phyloP scores from a whole-genome alignment of 148 eudicot genomes.

The Vaccinium macrocarpon region DNA sequence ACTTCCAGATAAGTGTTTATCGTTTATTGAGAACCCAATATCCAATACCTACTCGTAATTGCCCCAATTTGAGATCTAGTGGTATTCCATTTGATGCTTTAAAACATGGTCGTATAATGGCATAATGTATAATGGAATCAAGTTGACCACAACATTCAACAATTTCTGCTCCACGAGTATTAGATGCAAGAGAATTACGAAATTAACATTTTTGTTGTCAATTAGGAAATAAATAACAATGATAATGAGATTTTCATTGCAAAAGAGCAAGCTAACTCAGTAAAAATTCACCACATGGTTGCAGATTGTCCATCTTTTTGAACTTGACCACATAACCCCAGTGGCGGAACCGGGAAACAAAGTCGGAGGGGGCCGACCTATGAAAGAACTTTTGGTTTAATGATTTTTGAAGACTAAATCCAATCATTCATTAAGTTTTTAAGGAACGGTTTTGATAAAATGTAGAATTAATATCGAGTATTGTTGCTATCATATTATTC shows the following conservation, averaged over 20 bases:
- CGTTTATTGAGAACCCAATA: neutral
- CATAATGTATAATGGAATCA: neutral
- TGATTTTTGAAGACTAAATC: too few species aligned
- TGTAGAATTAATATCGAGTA: too few species aligned
- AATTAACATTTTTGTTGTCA: neutral
- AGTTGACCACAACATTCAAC: too few species aligned
- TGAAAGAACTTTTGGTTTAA: too few species aligned
- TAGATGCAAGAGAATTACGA: neutral
- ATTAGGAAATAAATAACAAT: neutral
- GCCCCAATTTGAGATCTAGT: slow-evolving; percentile 1
- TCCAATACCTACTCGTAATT: neutral
- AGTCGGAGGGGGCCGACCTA: too few species aligned
- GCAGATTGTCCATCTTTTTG: neutral
- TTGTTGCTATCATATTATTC: too few species aligned
- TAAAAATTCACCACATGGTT: neutral
- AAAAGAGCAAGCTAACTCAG: neutral
- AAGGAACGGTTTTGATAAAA: too few species aligned
- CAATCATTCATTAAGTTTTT: too few species aligned
- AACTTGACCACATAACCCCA: too few species aligned
- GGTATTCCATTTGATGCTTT: neutral
- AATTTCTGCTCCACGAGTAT: neutral
- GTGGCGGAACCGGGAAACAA: too few species aligned
- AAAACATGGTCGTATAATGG: neutral
- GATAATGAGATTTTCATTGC: neutral
- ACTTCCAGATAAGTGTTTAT: neutral